Conservation (phyloP, 73 alveolate genomes). For the Tetrahymena elliotti region DNA sequence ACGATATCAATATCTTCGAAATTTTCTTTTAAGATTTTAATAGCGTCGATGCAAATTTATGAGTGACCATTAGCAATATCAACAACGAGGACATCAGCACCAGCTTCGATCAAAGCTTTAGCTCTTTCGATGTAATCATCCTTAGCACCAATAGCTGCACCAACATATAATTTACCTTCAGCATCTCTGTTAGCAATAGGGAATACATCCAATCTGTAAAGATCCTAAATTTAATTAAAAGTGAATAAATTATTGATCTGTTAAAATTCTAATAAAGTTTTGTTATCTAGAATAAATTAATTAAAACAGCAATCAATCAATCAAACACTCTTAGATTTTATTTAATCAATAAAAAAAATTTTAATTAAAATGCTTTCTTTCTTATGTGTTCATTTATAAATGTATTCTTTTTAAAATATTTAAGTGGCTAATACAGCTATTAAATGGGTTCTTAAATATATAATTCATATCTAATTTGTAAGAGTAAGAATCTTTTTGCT, state of each 20-base stretch:
- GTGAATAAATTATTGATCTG: neutral
- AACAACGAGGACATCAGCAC: constrained; percentile 33
- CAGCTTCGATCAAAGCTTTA: constrained; percentile 11
- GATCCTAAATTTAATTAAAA: neutral
- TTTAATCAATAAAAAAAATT: too few relatives aligned
- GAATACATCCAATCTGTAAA: neutral
- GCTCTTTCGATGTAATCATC: constrained; percentile 20
- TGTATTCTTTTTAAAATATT: too few relatives aligned
- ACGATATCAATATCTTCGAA: constrained; percentile 11
- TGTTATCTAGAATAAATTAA: neutral
- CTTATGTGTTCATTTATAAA: too few relatives aligned
- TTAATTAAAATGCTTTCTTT: too few relatives aligned
- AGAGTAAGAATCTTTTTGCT: too few relatives aligned
- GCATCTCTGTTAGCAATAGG: neutral
- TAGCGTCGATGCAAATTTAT: neutral
- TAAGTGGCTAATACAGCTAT: too few relatives aligned
- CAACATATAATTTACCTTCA: constrained; percentile 29
- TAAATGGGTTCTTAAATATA: too few relatives aligned
- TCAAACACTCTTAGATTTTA: neutral
- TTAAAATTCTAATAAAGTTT: neutral
- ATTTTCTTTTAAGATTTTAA: constrained; percentile 16
- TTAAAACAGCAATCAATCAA: neutral
- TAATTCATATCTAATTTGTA: too few relatives aligned
- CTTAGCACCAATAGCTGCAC: constrained; percentile 23
- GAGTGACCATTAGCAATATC: constrained; percentile 41